Evolutionary conservation across 1,139 yeast species (phyloP).

Genomic region (Pichia terricola): DNA sequence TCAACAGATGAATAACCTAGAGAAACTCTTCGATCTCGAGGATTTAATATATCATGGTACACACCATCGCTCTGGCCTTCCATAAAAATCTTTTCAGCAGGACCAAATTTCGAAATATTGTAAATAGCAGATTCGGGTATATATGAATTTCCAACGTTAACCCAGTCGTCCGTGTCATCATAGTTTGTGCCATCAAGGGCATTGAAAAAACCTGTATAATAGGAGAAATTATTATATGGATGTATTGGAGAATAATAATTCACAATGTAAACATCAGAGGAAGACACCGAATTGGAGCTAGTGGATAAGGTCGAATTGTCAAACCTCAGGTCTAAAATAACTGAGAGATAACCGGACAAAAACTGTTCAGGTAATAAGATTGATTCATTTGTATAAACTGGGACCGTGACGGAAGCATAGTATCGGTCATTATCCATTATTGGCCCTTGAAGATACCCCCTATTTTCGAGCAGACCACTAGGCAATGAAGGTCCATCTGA

Average conservation of each 20-base stretch:
- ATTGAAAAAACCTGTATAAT: slow-evolving; percentile 28
- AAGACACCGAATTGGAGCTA: slow-evolving; percentile 38
- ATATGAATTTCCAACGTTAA: neutral
- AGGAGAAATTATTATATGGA: slow-evolving; percentile 18
- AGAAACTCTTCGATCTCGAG: slow-evolving; percentile 41
- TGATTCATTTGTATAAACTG: slow-evolving; percentile 66
- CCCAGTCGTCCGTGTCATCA: neutral
- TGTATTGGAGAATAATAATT: slow-evolving; percentile 29
- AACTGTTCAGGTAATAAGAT: slow-evolving; percentile 50
- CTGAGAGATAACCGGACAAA: slow-evolving; percentile 64
- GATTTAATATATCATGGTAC: slow-evolving; percentile 34
- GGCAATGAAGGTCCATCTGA: slow-evolving; percentile 24
- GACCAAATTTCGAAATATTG: slow-evolving; percentile 14
- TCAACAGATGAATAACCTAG: slow-evolving; percentile 60
- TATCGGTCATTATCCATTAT: slow-evolving; percentile 32
- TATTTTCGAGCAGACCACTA: slow-evolving; percentile 26
- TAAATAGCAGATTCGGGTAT: neutral
- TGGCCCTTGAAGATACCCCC: slow-evolving; percentile 53
- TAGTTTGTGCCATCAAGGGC: slow-evolving; percentile 21
- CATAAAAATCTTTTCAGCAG: slow-evolving; percentile 17
- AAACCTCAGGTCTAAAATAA: slow-evolving; percentile 50
- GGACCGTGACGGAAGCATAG: slow-evolving; percentile 54
- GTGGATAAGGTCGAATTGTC: slow-evolving; percentile 32
- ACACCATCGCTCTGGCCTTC: slow-evolving; percentile 35
- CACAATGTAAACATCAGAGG: slow-evolving; percentile 32